Evolutionary conservation across 148 eudicot genomes (phyloP), one percentile per base, ranked within the genome.

Genomic region (Amaranthus hypochondriacus): DNA sequence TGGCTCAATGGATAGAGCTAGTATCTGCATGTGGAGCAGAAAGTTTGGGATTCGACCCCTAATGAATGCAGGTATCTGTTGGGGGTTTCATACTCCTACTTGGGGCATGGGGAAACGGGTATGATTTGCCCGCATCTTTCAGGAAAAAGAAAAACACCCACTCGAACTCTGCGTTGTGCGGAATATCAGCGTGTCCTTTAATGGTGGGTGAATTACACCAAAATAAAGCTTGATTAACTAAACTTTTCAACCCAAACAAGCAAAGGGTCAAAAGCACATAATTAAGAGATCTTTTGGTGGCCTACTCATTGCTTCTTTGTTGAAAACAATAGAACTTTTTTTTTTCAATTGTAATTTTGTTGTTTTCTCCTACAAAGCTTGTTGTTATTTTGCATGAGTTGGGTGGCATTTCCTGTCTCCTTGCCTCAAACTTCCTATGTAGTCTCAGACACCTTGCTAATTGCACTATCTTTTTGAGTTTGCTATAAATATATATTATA

Each of bases 371-470:
- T 69, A 68, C 39, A 73, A 73, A 76, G 74, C 39, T 44, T 5
- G 68, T 72, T 64, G 76, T 10, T 66, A 42, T 65, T 70, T 66
- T 69, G 61, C 78, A 53, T 48, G 80, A 56, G 51, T 57, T 67
- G 79, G 78, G 72, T 69, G 61, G 80, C 72, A 62, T 47, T 5
- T 77, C 44, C 80, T 78, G 61, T 44, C 52, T 66, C 9, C 47
- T 8, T 7, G 12, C 39, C 53, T 12, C 71, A 42, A n/a, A 15
- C 52, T 15, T 7, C 47, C 43, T 60, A 48, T 61, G 5, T 0
- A 58, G 42, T 58, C 39, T 28, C 39, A 28, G 39, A 1, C 39
- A 28, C 39, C 39, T 28, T 28, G 39, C 39, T 28, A 28, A 28
- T 15, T 58, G 62, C 62, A 7, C 28, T 8, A 9, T 58, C 62